Conservation (phyloP, 2,329 filamentous ascomycete species). For the Whalleya microplaca region DNA sequence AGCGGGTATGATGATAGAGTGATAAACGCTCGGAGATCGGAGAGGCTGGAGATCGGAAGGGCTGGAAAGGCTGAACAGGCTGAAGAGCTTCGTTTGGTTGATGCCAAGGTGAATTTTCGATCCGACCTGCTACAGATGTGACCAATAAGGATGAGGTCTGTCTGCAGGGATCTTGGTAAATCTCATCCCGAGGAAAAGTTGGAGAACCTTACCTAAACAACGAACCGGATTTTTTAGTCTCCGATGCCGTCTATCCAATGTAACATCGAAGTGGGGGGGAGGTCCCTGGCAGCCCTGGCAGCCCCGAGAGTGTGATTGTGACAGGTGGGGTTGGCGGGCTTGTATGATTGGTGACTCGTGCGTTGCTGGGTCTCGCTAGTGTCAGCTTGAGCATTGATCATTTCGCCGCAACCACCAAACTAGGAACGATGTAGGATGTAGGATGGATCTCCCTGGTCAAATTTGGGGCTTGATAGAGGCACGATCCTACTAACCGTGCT, state of each 20-base stretch:
- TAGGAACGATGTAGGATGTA: too few relatives aligned
- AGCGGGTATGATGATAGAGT: background rate
- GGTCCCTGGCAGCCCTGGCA: too few relatives aligned
- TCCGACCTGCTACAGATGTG: constrained; percentile 1
- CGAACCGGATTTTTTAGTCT: constrained; percentile 14
- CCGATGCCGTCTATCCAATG: constrained; percentile 6
- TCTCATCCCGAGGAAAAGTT: background rate
- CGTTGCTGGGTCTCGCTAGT: too few relatives aligned
- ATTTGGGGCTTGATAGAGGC: constrained; percentile 5
- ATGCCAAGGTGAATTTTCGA: constrained; percentile 9
- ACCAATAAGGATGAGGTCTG: constrained; percentile 10
- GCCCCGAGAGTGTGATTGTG: too few relatives aligned
- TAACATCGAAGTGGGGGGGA: too few relatives aligned
- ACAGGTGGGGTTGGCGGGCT: background rate
- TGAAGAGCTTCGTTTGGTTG: constrained; percentile 1
- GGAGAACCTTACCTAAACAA: background rate
- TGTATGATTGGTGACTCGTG: constrained; percentile 12
- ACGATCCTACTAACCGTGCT: background rate
- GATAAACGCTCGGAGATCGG: background rate
- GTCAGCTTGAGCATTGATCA: background rate
- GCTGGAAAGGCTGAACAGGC: background rate
- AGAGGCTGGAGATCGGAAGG: too few relatives aligned
- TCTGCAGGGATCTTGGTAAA: background rate
- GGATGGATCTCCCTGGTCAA: background rate
- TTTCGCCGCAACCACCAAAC: constrained; percentile 3